These are phyloP conservation scores for Ballota nigra DNA, from an alignment of 257 asterid genomes.

Conservation along the genomic window DNA sequence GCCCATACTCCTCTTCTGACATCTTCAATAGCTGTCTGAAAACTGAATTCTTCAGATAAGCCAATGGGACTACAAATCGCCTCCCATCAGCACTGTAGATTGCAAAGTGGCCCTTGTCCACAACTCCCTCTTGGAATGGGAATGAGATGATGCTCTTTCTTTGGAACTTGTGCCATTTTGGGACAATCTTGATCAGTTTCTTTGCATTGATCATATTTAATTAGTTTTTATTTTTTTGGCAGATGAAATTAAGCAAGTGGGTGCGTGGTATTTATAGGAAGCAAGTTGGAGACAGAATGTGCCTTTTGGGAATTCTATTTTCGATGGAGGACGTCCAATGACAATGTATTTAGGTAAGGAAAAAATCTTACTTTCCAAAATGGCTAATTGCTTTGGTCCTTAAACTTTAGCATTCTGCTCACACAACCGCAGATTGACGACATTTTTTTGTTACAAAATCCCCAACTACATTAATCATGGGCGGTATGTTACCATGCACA, in stretches of 20 bases:
- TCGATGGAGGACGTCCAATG: slow-evolving; percentile 7
- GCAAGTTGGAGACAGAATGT: slow-evolving; percentile 5
- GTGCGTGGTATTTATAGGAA: slow-evolving; percentile 14
- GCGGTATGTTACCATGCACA: too few relatives aligned
- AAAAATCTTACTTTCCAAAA: not conserved
- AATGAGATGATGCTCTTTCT: not conserved
- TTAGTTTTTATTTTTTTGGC: not conserved
- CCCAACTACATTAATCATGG: too few relatives aligned
- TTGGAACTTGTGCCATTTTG: slow-evolving; percentile 23
- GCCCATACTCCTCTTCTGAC: slow-evolving; percentile 41
- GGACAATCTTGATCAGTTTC: slow-evolving; percentile 33
- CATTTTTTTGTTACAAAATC: not conserved
- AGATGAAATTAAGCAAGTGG: not conserved
- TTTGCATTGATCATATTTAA: slow-evolving; percentile 27
- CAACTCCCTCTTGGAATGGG: not conserved
- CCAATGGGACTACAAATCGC: slow-evolving; percentile 32
- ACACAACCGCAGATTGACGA: not conserved
- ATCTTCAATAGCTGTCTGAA: slow-evolving; percentile 33
- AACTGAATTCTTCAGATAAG: slow-evolving; percentile 22
- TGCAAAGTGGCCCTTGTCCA: slow-evolving; percentile 20
- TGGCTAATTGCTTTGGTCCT: slow-evolving; percentile 20
- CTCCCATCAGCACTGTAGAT: slow-evolving; percentile 24
- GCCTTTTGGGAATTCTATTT: too few relatives aligned
- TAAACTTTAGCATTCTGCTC: not conserved
- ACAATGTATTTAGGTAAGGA: slow-evolving; percentile 19